Evolutionary conservation across 2,329 filamentous ascomycete genomes (phyloP), one percentile per base, ranked within the genome.

Genomic region (Chaetomium sp.): DNA sequence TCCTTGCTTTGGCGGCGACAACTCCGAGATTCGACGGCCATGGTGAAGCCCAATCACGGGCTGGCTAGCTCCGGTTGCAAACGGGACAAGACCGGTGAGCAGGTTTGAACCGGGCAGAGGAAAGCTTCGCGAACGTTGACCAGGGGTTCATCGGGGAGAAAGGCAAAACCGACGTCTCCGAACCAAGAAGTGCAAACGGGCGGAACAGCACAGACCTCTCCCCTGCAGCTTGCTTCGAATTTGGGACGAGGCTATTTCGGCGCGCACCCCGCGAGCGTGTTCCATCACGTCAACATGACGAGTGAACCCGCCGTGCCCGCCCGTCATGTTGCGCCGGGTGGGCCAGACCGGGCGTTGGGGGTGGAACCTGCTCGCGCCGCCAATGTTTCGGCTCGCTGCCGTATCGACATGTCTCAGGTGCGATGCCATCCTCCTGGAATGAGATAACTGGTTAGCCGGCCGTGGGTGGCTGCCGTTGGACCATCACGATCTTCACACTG

Each of bases 371-470:
- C 23, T 13, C 6, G n/a, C 51, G 54, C 25, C 57, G 51, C 57
- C 60, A 62, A 61, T 64, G 65, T 66, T 59, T 66, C 65, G 65
- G 62, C 19, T 29, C n/a, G 61, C 54, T 55, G 61, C 57, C 38
- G 51, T 58, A 55, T 66, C 61, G 61, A 58, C 42, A 49, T 65
- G 60, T 65, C 63, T 67, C 56, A 63, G 27, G 51, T 55, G 58
- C 54, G 51, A 61, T 61, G 57, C 49, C 49, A 54, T 53, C 55
- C 47, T 54, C 57, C 50, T 64, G n/a, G 38, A 55, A 31, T 54
- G 57, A 25, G 53, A 54, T 35, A 47, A n/a, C n/a, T n/a, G n/a
- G n/a, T n/a, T n/a, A n/a, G 16, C 38, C 27, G n/a, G 63, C 13
- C 53, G 4, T 31, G 13, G 21, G 38, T 29, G 13, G 19, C 38